Base-by-base conservation (phyloP, 2,329 filamentous ascomycete species). In the Venturia oleaginea region DNA sequence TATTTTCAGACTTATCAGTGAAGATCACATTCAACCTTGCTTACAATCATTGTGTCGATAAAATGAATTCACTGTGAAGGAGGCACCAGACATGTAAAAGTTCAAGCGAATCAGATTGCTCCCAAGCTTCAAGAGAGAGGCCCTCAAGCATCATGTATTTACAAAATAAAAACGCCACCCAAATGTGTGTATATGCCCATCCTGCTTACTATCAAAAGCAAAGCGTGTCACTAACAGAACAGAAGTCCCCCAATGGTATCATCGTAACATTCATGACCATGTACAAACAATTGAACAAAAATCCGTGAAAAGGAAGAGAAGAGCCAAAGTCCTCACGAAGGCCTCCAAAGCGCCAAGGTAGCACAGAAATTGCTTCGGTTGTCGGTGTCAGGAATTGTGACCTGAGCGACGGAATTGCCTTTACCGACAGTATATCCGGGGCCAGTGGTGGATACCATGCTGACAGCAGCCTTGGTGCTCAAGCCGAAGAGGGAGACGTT, bases 361-460 rank as follows among this genome's bases (percentile, higher is more conserved):
- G 76, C 78, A 68, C 79, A 79, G 71, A 80, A 82, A 69, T 79
- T 77, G 68, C 75, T 76, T 42, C 76, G 72, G 68, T 82, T 81
- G 68, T 80, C 78, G 34, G 69, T 70, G 62, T 78, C 80, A 65
- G 73, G 71, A 17, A 74, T 71, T 34, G 70, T 69, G 55, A 74
- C 71, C n/a, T 43, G 24, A 8, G 40, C 54, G 5, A 46, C 24
- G 2, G 24, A 7, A n/a, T n/a, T 54, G 46, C 22, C 15, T 19
- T 46, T 55, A 34, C 48, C 64, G 17, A 62, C 62, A 13, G 55
- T 60, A 37, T 62, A 65, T 64, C 65, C 65, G 40, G 43, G n/a
- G n/a, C n/a, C 46, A 7, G 32, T n/a, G 13, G 37, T 67, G 2
- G 76, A 74, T 65, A 81, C 74, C 79, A 82, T 82, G 69, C 79